Evolutionary conservation across 106 monocot genomes (phyloP).

Genomic region (Allium cepa): DNA sequence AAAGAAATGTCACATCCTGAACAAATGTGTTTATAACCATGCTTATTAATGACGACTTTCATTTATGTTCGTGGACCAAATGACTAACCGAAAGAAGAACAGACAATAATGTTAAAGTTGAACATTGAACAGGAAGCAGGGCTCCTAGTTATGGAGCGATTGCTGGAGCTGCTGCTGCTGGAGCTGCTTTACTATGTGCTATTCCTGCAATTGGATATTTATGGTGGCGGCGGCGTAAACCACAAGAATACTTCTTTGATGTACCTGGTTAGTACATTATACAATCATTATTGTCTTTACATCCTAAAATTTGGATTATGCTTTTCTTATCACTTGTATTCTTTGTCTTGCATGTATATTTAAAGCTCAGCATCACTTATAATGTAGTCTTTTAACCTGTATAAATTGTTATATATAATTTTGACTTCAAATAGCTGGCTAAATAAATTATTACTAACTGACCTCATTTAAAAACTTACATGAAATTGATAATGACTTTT

Average conservation of each 20-base stretch:
- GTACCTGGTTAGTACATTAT: conserved; percentile 73
- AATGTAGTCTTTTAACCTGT: background rate
- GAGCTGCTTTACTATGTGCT: conserved; percentile 81
- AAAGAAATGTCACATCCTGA: too few relatives aligned
- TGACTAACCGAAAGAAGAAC: too few relatives aligned
- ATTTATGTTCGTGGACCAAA: too few relatives aligned
- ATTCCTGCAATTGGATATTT: conserved; percentile 80
- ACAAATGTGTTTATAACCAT: too few relatives aligned
- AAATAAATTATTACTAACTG: too few relatives aligned
- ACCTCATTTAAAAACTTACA: too few relatives aligned
- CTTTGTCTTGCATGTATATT: too few relatives aligned
- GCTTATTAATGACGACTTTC: too few relatives aligned
- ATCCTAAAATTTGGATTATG: background rate
- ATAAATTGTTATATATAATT: background rate
- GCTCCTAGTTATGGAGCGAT: conserved; percentile 74
- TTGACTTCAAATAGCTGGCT: background rate
- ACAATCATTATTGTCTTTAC: background rate
- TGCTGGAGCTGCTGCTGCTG: conserved; percentile 93
- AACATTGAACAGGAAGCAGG: conserved; percentile 28
- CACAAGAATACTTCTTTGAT: conserved; percentile 89
- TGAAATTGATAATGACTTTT: too few relatives aligned
- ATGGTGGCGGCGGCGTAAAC: conserved; percentile 87
- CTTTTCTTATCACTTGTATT: too few relatives aligned
- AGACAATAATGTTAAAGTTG: too few relatives aligned
- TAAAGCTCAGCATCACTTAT: too few relatives aligned